phyloP scores from a whole-genome alignment of 805 yeast species.

The Lachancea kluyveri region DNA sequence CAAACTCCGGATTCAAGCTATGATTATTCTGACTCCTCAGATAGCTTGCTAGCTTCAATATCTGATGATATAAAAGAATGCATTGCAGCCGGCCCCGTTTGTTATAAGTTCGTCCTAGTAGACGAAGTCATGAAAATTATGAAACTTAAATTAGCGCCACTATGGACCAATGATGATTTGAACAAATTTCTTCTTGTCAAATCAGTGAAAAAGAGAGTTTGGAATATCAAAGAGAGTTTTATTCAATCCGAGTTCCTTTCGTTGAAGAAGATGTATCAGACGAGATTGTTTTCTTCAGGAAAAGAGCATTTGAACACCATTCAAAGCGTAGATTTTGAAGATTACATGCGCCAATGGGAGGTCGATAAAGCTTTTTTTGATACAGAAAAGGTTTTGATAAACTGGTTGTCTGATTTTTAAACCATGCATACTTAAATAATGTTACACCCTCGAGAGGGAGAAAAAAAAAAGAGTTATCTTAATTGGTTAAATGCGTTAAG shows the following conservation, averaged over 20 bases:
- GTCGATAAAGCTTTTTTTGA: slow-evolving; percentile 11
- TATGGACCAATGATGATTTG: slow-evolving; percentile 24
- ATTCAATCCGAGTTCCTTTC: slow-evolving; percentile 3
- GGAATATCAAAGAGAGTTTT: slow-evolving; percentile 11
- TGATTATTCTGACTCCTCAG: slow-evolving; percentile 5
- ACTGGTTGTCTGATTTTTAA: slow-evolving; percentile 20
- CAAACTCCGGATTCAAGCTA: slow-evolving; percentile 17
- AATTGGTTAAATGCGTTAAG: slow-evolving; percentile 72
- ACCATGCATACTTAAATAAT: background rate
- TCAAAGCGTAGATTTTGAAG: slow-evolving; percentile 15
- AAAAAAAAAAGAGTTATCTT: slow-evolving; percentile 37
- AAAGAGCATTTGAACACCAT: slow-evolving; percentile 10
- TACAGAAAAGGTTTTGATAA: slow-evolving; percentile 17
- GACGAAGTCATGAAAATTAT: slow-evolving; percentile 21
- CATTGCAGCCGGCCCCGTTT: slow-evolving; percentile 9
- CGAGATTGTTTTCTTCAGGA: slow-evolving; percentile 14
- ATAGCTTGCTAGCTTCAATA: slow-evolving; percentile 8
- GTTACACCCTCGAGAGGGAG: background rate
- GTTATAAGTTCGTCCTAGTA: slow-evolving; percentile 18
- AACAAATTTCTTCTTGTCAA: slow-evolving; percentile 21
- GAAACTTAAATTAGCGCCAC: slow-evolving; percentile 19
- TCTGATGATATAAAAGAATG: slow-evolving; percentile 18
- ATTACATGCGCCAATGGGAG: slow-evolving; percentile 16
- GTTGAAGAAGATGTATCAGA: slow-evolving; percentile 5
- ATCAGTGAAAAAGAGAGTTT: slow-evolving; percentile 21